Conservation (phyloP, 441 rosid species). For the Euphorbia corollata region DNA sequence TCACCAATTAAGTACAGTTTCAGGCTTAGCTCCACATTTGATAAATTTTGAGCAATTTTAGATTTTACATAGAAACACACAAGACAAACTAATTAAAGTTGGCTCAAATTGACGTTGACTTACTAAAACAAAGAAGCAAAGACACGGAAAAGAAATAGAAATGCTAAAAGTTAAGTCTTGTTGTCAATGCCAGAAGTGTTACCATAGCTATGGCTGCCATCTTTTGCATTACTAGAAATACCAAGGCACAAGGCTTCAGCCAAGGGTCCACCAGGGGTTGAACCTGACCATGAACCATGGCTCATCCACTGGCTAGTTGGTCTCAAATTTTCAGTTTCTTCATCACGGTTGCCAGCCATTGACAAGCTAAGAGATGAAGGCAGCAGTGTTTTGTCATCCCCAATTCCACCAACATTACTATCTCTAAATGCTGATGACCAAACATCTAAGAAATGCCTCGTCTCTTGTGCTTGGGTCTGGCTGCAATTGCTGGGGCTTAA, state of each 20-base stretch:
- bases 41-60: background rate
- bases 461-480: conserved; percentile 43
- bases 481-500: conserved; percentile 20
- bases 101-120: background rate
- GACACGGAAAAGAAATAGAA: background rate
- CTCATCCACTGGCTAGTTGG: conserved; percentile 38
- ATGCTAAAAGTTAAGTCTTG: background rate
- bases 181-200: background rate
- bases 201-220: conserved; percentile 15
- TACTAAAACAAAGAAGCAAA: no score
- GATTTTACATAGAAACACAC: background rate
- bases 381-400: conserved; percentile 29
- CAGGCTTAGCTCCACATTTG: background rate
- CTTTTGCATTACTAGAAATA: conserved; percentile 30
- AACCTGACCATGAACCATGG: conserved; percentile 42
- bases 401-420: conserved; percentile 12
- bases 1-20: background rate
- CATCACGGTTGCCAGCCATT: conserved; percentile 40
- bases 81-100: background rate
- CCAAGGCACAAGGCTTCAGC: conserved; percentile 75
- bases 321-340: conserved; percentile 21
- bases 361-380: conserved; percentile 52
- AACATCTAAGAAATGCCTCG: conserved; percentile 55
- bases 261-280: conserved; percentile 63
- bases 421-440: conserved; percentile 36